phyloP scores from a whole-genome alignment of 495 filamentous ascomycete species.

The Hypoxylon fuscum region DNA sequence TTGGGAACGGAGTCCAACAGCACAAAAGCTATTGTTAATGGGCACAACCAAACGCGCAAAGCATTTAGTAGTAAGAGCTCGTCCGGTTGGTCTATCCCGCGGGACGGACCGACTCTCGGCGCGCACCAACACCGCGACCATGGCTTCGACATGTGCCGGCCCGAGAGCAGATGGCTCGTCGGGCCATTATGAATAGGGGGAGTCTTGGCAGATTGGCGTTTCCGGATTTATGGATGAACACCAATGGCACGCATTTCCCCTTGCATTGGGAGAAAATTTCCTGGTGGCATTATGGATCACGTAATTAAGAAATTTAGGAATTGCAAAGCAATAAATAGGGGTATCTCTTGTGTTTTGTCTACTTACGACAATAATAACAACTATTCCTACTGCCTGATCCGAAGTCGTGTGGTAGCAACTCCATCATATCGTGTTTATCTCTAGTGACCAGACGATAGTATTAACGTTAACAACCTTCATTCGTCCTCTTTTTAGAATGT shows the following conservation, averaged over 20 bases:
- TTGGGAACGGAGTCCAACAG: no score
- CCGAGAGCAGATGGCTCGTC: not conserved
- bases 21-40: no score
- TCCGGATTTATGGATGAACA: not conserved
- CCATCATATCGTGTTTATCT: not conserved
- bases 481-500: constrained; percentile 62
- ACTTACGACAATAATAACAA: constrained; percentile 22
- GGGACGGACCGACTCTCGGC: not conserved
- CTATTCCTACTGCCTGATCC: constrained; percentile 4
- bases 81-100: not conserved
- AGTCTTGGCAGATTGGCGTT: not conserved
- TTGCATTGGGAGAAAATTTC: not conserved
- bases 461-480: not conserved
- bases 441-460: constrained; percentile 1
- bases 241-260: not conserved
- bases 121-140: constrained; percentile 2
- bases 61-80: not conserved
- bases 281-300: not conserved
- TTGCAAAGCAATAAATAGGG: constrained; percentile 13
- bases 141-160: not conserved
- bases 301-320: not conserved
- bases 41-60: no score
- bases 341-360: constrained; percentile 37
- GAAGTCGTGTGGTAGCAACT: not conserved
- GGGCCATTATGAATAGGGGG: not conserved